phyloP scores from a whole-genome alignment of 2,329 filamentous ascomycete species.

The Fonsecaea monophora region DNA sequence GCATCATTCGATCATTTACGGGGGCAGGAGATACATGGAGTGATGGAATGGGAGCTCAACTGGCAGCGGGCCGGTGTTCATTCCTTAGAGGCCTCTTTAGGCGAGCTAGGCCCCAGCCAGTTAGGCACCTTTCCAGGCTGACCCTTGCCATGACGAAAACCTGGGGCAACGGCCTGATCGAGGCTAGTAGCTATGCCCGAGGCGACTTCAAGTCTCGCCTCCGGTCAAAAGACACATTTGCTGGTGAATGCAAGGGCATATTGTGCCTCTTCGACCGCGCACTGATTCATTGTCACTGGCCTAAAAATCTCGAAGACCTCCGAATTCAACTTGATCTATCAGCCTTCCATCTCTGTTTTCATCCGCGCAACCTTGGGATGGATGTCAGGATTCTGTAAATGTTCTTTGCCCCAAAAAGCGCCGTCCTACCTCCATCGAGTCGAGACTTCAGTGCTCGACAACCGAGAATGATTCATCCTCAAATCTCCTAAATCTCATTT shows the following conservation, averaged over 20 bases:
- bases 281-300: conserved; percentile 10
- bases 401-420: background rate
- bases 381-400: conserved; percentile 9
- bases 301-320: background rate
- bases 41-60: conserved; percentile 2
- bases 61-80: background rate
- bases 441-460: conserved; percentile 24
- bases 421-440: conserved; percentile 26
- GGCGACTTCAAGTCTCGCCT: conserved; percentile 7
- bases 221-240: conserved; percentile 19
- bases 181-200: conserved; percentile 6
- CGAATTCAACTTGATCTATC: background rate
- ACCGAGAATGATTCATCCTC: conserved; percentile 28
- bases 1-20: background rate
- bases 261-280: conserved; percentile 10
- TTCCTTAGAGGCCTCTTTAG: background rate
- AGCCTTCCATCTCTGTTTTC: background rate
- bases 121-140: conserved; percentile 14
- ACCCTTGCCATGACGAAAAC: conserved; percentile 10
- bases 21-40: conserved; percentile 2
- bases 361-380: conserved; percentile 10
- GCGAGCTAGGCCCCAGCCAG: conserved; percentile 6
- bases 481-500: conserved; percentile 9
- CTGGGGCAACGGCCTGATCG: conserved; percentile 12
- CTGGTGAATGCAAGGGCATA: conserved; percentile 18